A percentile compares a stretch with the other conserved stretches of the same genome.
Conservation (phyloP, 2,329 filamentous ascomycete genomes). For the Hypoxylon sp. region DNA sequence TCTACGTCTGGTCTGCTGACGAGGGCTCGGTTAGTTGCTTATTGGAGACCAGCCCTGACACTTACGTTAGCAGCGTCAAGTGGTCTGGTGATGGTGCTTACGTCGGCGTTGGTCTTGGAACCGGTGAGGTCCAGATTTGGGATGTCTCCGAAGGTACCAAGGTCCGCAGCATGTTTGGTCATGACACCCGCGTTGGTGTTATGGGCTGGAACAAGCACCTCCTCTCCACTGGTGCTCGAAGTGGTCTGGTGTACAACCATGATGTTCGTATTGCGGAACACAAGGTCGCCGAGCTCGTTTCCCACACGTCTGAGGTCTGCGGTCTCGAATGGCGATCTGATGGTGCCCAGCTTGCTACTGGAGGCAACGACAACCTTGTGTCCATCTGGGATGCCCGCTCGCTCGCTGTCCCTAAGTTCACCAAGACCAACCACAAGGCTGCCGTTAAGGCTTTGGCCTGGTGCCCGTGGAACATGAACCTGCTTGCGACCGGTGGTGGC, state of each 20-base stretch:
- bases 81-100: constrained; percentile 98
- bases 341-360: constrained; percentile 95
- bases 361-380: constrained; percentile 98
- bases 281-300: constrained; percentile 97
- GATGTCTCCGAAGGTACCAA: constrained; percentile 95
- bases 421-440: constrained; percentile 99
- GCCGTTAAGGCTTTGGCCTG: constrained; percentile 98
- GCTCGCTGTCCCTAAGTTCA: constrained; percentile 94
- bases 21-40: constrained; percentile 90
- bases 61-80: constrained; percentile 97
- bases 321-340: constrained; percentile 98
- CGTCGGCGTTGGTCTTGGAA: constrained; percentile 92
- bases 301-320: constrained; percentile 97
- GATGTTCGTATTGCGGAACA: constrained; percentile 97
- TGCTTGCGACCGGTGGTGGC: constrained; percentile 94
- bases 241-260: constrained; percentile 97
- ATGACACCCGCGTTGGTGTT: constrained; percentile 94
- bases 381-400: constrained; percentile 99
- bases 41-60: constrained; percentile 88
- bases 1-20: constrained; percentile 99
- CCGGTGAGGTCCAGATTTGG: constrained; percentile 99
- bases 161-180: constrained; percentile 98
- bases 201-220: constrained; percentile 99
- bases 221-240: constrained; percentile 93
- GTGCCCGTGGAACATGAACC: constrained; percentile 99